Evolutionary conservation across 2,329 filamentous ascomycete species (phyloP).

Genomic region (Venturiaceae sp.): DNA sequence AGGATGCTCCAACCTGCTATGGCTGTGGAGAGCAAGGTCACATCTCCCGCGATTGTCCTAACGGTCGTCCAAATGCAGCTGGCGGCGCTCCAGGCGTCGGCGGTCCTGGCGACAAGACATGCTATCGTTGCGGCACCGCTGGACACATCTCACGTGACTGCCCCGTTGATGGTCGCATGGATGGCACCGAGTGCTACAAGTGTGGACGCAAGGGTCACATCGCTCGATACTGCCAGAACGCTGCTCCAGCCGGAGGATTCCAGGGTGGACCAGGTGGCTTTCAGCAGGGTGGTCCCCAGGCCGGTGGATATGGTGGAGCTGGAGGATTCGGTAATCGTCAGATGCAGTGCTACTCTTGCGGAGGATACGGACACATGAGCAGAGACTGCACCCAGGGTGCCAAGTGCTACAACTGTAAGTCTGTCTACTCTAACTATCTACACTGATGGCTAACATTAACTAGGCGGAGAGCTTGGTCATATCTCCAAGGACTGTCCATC

Average conservation of each 20-base stretch:
- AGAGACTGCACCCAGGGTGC: constrained; percentile 97
- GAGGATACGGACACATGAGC: constrained; percentile 93
- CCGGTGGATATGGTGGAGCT: constrained; percentile 35
- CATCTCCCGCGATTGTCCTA: constrained; percentile 73
- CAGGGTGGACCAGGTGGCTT: constrained; percentile 15
- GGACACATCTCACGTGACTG: constrained; percentile 92
- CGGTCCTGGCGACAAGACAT: constrained; percentile 37
- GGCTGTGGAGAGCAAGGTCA: constrained; percentile 40
- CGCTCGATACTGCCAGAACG: constrained; percentile 73
- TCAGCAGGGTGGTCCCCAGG: constrained; percentile 30
- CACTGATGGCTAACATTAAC: constrained; percentile 14
- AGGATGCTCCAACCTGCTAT: constrained; percentile 39
- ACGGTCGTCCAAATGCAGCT: constrained; percentile 37
- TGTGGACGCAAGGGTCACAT: constrained; percentile 96
- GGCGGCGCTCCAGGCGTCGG: constrained; percentile 56
- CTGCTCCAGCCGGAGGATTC: constrained; percentile 38
- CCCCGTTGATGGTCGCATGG: constrained; percentile 36
- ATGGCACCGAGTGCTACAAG: constrained; percentile 79
- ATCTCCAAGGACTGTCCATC: constrained; percentile 93
- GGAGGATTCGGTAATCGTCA: constrained; percentile 42
- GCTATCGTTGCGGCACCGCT: constrained; percentile 47
- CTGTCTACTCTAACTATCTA: constrained; percentile 5
- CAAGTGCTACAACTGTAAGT: constrained; percentile 98
- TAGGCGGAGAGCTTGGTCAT: constrained; percentile 78
- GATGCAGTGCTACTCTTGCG: constrained; percentile 78